phyloP scores from a whole-genome alignment of 106 monocot species.

The Platanthera guangdongensis region DNA sequence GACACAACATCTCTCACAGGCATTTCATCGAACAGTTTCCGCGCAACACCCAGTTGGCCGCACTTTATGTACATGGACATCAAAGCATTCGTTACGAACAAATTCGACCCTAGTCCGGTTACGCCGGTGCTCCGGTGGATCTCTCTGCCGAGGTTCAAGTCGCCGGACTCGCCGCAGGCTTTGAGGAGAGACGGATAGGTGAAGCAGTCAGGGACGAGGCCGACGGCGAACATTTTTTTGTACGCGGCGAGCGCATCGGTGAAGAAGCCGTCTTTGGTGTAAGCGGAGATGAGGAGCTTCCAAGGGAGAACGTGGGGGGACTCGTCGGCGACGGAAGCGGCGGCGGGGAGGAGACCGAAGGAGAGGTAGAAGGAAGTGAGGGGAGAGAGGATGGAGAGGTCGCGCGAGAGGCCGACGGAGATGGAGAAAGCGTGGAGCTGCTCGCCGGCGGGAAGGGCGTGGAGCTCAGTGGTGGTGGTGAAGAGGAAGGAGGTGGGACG shows the following conservation, averaged over 20 bases:
- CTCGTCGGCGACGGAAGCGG: constrained; percentile 19
- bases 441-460: constrained; percentile 24
- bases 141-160: constrained; percentile 35
- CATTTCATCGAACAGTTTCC: constrained; percentile 69
- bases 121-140: constrained; percentile 26
- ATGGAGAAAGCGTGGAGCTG: constrained; percentile 68
- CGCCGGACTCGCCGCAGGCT: constrained; percentile 46
- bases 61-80: constrained; percentile 59
- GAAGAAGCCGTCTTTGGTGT: constrained; percentile 16
- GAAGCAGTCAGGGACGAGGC: constrained; percentile 39
- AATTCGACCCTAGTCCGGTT: constrained; percentile 25
- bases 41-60: constrained; percentile 39
- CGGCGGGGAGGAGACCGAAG: constrained; percentile 23
- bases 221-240: constrained; percentile 28
- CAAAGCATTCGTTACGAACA: constrained; percentile 52
- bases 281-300: constrained; percentile 61
- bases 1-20: constrained; percentile 56
- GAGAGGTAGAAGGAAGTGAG: constrained; percentile 47
- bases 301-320: constrained; percentile 32
- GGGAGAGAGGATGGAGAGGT: constrained; percentile 20
- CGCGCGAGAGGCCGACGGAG: constrained; percentile 27
- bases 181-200: constrained; percentile 64
- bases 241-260: constrained; percentile 28
- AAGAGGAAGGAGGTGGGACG: constrained; percentile 44
- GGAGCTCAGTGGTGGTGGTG: constrained; percentile 20